A percentile compares a stretch with the other conserved stretches of the same genome.
These are phyloP conservation scores for Stephania cephalantha DNA, from an alignment of 164 flowering plant species.

Conservation along the genomic window DNA sequence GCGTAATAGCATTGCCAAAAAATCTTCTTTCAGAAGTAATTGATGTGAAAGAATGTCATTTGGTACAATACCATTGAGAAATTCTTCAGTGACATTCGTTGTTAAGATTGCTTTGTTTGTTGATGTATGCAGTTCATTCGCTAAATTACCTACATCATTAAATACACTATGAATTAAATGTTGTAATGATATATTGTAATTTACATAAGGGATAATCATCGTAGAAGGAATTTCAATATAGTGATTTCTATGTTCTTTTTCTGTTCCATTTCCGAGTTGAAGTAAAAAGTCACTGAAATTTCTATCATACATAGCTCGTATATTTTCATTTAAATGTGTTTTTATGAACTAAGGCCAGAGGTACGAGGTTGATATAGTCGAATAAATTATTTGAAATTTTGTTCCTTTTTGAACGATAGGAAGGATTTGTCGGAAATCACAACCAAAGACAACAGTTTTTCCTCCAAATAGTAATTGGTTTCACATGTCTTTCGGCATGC, in stretches of 20 bases:
- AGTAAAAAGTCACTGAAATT: background rate
- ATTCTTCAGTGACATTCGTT: background rate
- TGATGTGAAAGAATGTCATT: background rate
- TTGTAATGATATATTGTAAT: background rate
- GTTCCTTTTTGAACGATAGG: too few relatives aligned
- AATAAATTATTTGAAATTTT: too few relatives aligned
- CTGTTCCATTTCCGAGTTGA: background rate
- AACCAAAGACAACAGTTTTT: constrained; percentile 5
- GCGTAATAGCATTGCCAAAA: background rate
- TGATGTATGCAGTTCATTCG: background rate
- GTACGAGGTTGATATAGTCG: too few relatives aligned
- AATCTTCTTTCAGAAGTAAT: background rate
- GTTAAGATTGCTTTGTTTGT: background rate
- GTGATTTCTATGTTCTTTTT: background rate
- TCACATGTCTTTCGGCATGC: constrained; percentile 1
- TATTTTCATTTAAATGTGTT: too few relatives aligned
- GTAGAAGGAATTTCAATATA: background rate
- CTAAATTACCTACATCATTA: background rate
- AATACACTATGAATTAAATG: background rate
- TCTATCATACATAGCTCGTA: too few relatives aligned
- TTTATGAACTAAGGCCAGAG: too few relatives aligned
- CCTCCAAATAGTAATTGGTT: background rate
- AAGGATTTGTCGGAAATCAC: too few relatives aligned
- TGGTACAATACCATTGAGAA: background rate
- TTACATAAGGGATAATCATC: background rate